phyloP scores from a whole-genome alignment of 2,329 filamentous ascomycete species.

The Fusarium tricinctum region DNA sequence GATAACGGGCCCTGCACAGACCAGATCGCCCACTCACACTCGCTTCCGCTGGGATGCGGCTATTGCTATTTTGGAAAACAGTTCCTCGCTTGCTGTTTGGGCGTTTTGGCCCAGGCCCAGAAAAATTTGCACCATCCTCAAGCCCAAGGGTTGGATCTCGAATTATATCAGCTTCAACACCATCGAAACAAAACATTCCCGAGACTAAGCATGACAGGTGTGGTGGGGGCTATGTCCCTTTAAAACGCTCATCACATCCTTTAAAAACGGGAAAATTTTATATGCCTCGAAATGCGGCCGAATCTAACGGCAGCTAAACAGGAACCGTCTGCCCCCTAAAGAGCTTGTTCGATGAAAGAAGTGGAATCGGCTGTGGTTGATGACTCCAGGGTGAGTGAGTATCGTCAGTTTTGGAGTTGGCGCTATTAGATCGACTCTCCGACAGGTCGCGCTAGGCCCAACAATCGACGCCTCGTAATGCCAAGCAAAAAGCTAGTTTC shows the following conservation, averaged over 20 bases:
- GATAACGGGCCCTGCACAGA: constrained; percentile 42
- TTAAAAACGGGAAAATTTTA: neutral
- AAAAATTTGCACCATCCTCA: constrained; percentile 23
- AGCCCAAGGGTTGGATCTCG: too few relatives aligned
- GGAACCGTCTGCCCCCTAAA: neutral
- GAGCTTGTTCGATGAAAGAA: constrained; percentile 1
- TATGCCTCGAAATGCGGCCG: constrained; percentile 29
- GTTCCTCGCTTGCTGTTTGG: constrained; percentile 19
- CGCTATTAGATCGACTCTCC: too few relatives aligned
- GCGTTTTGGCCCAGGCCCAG: constrained; percentile 4
- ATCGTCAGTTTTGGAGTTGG: neutral
- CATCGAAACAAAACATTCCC: neutral
- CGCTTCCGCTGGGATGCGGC: constrained; percentile 1
- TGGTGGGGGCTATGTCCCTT: constrained; percentile 28
- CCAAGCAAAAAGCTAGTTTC: constrained; percentile 24
- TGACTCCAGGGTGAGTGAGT: constrained; percentile 23
- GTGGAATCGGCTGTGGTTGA: neutral
- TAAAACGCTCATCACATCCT: constrained; percentile 4
- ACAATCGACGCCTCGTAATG: constrained; percentile 30
- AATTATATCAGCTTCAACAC: constrained; percentile 6
- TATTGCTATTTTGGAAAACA: constrained; percentile 24
- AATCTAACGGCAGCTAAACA: constrained; percentile 17
- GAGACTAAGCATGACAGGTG: constrained; percentile 4
- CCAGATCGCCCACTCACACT: constrained; percentile 41
- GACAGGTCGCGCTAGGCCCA: constrained; percentile 24